Percentiles rank a stretch among this genome's conserved stretches.
Conservation (phyloP, 169 alveolate genomes). For the Cryptosporidium baileyi region DNA sequence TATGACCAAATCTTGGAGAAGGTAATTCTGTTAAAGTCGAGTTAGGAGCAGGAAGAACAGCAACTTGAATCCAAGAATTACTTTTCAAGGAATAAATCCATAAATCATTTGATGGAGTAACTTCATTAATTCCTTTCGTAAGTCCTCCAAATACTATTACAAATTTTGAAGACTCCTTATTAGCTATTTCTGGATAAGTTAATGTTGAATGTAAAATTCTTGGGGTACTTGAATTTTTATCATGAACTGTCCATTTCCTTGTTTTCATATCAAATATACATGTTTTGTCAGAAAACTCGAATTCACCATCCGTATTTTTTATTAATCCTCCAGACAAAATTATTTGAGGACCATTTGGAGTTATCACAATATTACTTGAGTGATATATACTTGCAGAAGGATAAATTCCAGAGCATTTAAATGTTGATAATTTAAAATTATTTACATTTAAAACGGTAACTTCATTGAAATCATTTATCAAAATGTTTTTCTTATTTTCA, state of each 20-base stretch:
- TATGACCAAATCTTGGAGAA: slow-evolving; percentile 86
- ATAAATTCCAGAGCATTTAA: background rate
- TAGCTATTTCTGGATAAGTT: slow-evolving; percentile 16
- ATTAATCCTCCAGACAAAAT: slow-evolving; percentile 34
- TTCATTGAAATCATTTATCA: background rate
- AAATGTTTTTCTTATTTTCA: background rate
- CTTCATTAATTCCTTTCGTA: slow-evolving; percentile 76
- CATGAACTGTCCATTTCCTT: slow-evolving; percentile 8
- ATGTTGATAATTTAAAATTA: background rate
- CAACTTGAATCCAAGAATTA: slow-evolving; percentile 85
- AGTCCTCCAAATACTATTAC: slow-evolving; percentile 84
- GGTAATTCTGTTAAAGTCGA: slow-evolving; percentile 80
- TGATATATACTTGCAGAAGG: slow-evolving; percentile 35
- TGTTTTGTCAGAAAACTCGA: slow-evolving; percentile 10
- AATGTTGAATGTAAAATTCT: slow-evolving; percentile 36
- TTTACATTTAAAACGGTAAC: background rate
- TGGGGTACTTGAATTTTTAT: slow-evolving; percentile 11
- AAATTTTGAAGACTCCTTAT: slow-evolving; percentile 76
- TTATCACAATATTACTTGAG: slow-evolving; percentile 27
- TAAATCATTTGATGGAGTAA: slow-evolving; percentile 82
- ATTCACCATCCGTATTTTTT: background rate
- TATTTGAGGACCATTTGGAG: slow-evolving; percentile 35
- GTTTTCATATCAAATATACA: slow-evolving; percentile 29
- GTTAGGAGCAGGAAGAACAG: slow-evolving; percentile 70
- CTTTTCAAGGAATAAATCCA: slow-evolving; percentile 83